Conservation (phyloP, 31 red algal species). For the Porphyra umbilicalis region DNA sequence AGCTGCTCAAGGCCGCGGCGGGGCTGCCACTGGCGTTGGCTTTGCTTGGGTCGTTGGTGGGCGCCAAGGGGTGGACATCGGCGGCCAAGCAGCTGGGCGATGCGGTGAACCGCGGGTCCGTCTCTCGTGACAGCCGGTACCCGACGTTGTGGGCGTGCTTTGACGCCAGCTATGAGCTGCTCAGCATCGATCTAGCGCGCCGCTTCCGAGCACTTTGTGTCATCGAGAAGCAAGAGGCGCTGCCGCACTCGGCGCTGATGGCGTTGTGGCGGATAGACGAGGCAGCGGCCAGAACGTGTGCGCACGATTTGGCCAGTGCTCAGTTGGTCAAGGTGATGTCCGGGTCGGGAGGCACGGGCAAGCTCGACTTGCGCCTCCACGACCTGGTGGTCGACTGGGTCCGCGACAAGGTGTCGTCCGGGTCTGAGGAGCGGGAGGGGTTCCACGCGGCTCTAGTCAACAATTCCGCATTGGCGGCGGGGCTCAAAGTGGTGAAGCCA, state of each 20-base stretch:
- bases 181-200: background rate
- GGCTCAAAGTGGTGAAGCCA: no score
- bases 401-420: background rate
- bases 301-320: background rate
- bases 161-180: background rate
- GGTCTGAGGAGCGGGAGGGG: background rate
- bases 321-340: background rate
- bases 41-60: background rate
- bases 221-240: background rate
- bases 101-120: no score
- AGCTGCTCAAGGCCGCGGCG: background rate
- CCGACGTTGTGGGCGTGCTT: background rate
- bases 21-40: constrained; percentile 3
- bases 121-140: background rate
- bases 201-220: background rate
- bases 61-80: background rate
- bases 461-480: no score
- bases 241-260: background rate
- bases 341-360: background rate
- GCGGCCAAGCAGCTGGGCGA: background rate
- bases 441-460: background rate
- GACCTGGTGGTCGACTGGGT: background rate
- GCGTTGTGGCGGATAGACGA: background rate
- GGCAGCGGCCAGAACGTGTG: background rate
- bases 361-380: background rate